Percentiles rank a stretch among this genome's conserved stretches.
Evolutionary conservation across 768 basidiomycete species (phyloP).

Genomic region (Goffeauzyma gilvescens): DNA sequence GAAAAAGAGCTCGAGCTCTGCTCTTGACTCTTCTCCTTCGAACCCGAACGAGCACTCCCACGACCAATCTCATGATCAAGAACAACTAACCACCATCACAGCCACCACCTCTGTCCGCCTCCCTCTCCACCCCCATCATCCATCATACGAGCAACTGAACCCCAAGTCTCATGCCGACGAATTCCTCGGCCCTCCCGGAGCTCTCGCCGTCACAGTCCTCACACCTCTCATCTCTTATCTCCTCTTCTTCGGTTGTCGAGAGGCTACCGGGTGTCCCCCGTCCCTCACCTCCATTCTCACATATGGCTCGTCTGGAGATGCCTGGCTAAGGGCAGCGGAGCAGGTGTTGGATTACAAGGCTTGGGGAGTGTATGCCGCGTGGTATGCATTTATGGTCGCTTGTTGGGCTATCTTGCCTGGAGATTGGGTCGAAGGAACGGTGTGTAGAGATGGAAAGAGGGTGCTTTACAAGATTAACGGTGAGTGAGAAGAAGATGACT

Average conservation of each 20-base stretch:
- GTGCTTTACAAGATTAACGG: slow-evolving; percentile 91
- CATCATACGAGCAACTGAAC: slow-evolving; percentile 28
- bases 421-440: slow-evolving; percentile 50
- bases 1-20: too few relatives aligned
- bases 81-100: slow-evolving; percentile 19
- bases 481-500: slow-evolving; percentile 34
- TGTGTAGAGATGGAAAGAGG: slow-evolving; percentile 53
- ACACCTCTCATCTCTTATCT: slow-evolving; percentile 24
- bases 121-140: slow-evolving; percentile 21
- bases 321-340: slow-evolving; percentile 31
- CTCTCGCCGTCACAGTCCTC: slow-evolving; percentile 16
- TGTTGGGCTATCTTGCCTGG: slow-evolving; percentile 64
- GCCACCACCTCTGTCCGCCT: slow-evolving; percentile 24
- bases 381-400: slow-evolving; percentile 74
- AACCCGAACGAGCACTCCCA: too few relatives aligned
- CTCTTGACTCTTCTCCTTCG: too few relatives aligned
- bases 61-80: too few relatives aligned
- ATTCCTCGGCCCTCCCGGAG: slow-evolving; percentile 29
- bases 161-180: slow-evolving; percentile 19
- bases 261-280: slow-evolving; percentile 27
- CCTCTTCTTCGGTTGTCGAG: slow-evolving; percentile 28
- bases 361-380: slow-evolving; percentile 52
- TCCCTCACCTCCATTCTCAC: slow-evolving; percentile 1
- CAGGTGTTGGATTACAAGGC: slow-evolving; percentile 70
- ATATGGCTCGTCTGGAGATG: background rate